These are phyloP conservation scores for Pseudogymnoascus sp. DNA, from an alignment of 2,329 filamentous ascomycete genomes.

Conservation along the genomic window DNA sequence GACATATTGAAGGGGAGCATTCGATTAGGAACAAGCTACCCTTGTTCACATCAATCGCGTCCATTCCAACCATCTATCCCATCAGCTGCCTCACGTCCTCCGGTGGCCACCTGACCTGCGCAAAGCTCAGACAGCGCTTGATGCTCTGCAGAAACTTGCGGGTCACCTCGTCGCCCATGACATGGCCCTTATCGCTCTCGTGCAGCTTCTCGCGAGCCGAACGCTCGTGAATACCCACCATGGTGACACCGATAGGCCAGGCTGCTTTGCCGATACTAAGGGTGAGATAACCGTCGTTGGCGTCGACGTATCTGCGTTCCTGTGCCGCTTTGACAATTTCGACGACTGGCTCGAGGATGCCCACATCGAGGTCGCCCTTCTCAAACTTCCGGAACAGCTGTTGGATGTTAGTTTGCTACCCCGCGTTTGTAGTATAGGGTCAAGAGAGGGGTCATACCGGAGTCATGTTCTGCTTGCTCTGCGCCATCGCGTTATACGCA, in stretches of 20 bases:
- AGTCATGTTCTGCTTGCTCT: conserved; percentile 78
- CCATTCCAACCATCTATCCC: conserved; percentile 47
- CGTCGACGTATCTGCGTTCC: conserved; percentile 85
- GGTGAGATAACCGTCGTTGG: conserved; percentile 88
- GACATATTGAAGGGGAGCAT: not conserved
- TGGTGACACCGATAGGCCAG: conserved; percentile 98
- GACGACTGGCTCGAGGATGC: conserved; percentile 71
- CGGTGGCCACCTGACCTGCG: conserved; percentile 92
- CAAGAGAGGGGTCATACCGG: conserved; percentile 44
- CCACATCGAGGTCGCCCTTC: conserved; percentile 68
- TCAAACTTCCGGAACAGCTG: conserved; percentile 83
- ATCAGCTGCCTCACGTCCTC: conserved; percentile 89
- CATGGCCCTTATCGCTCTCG: conserved; percentile 79
- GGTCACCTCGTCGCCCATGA: conserved; percentile 93
- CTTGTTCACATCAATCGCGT: not conserved
- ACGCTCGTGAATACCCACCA: conserved; percentile 98
- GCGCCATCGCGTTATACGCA: conserved; percentile 77
- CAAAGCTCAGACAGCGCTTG: conserved; percentile 92
- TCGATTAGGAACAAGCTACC: not conserved
- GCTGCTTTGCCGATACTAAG: conserved; percentile 94
- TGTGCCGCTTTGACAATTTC: conserved; percentile 91
- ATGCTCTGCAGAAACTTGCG: conserved; percentile 96
- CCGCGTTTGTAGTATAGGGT: not conserved
- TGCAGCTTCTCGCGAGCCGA: conserved; percentile 93
- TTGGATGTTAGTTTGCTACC: not conserved